phyloP scores from a whole-genome alignment of 768 basidiomycete genomes.

The Stropharia rugosoannulata region DNA sequence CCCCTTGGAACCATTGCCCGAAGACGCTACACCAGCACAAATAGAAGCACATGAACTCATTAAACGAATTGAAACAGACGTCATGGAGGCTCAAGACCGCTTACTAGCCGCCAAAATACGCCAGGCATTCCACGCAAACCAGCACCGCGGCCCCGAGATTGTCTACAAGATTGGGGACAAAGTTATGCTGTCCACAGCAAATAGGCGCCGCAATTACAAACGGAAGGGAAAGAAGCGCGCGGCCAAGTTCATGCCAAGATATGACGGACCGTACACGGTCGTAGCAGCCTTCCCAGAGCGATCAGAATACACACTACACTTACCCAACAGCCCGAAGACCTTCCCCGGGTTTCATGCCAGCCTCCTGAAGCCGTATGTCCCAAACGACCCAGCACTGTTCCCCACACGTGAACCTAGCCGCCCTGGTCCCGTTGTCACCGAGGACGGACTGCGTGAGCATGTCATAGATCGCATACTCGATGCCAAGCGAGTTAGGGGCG shows the following conservation, averaged over 20 bases:
- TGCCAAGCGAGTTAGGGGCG: no score
- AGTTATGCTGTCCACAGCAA: background rate
- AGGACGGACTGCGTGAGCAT: no score
- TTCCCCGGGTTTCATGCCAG: slow-evolving; percentile 34
- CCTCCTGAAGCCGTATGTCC: slow-evolving; percentile 20
- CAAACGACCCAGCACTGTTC: slow-evolving; percentile 31
- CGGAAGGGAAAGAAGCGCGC: slow-evolving; percentile 17
- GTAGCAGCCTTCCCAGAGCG: slow-evolving; percentile 6
- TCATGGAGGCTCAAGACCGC: background rate
- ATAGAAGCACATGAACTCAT: background rate
- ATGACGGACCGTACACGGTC: slow-evolving; percentile 27
- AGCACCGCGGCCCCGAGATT: background rate
- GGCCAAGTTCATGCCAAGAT: slow-evolving; percentile 41
- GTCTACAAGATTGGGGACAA: background rate
- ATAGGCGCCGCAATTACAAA: slow-evolving; percentile 13
- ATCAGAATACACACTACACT: slow-evolving; percentile 27
- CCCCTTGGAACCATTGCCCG: background rate
- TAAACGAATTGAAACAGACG: background rate
- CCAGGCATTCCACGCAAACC: background rate
- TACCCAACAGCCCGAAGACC: slow-evolving; percentile 22
- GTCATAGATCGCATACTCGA: no score
- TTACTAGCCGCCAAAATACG: background rate
- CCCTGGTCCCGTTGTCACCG: background rate
- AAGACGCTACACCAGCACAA: background rate
- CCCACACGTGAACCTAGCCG: slow-evolving; percentile 12